These are phyloP conservation scores for Golubevia sp. DNA, from an alignment of 1,284 basidiomycete genomes.

Conservation along the genomic window DNA sequence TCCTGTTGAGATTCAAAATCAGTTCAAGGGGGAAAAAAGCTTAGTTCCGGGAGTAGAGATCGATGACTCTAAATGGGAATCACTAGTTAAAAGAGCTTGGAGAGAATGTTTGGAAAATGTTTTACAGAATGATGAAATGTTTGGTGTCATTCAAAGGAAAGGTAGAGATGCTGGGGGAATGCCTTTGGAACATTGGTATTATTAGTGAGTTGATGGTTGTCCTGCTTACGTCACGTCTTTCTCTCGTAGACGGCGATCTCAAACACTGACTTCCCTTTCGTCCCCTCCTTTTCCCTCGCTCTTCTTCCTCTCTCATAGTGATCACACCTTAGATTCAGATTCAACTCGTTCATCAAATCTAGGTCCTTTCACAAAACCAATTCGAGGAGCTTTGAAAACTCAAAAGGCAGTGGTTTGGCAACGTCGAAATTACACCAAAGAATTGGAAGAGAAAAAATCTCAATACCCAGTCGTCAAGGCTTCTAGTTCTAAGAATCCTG, in stretches of 20 bases:
- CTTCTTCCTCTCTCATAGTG: too few relatives aligned
- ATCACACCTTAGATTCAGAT: constrained; percentile 16
- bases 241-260: background rate
- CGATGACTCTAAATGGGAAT: background rate
- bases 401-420: constrained; percentile 27
- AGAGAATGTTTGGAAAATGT: constrained; percentile 46
- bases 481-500: too few relatives aligned
- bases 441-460: constrained; percentile 37
- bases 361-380: constrained; percentile 54
- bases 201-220: constrained; percentile 15
- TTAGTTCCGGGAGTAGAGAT: background rate
- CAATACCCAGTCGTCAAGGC: background rate
- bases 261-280: background rate
- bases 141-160: constrained; percentile 53
- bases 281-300: background rate
- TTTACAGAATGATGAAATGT: constrained; percentile 41
- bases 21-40: background rate
- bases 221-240: background rate
- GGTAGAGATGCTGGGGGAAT: constrained; percentile 56
- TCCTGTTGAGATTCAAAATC: background rate
- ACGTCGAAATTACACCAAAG: constrained; percentile 24
- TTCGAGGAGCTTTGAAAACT: constrained; percentile 53
- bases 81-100: constrained; percentile 41
- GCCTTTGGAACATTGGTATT: constrained; percentile 57
- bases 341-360: constrained; percentile 50